phyloP scores from a whole-genome alignment of 208 protist species.

The Novymonas esmeraldas region DNA sequence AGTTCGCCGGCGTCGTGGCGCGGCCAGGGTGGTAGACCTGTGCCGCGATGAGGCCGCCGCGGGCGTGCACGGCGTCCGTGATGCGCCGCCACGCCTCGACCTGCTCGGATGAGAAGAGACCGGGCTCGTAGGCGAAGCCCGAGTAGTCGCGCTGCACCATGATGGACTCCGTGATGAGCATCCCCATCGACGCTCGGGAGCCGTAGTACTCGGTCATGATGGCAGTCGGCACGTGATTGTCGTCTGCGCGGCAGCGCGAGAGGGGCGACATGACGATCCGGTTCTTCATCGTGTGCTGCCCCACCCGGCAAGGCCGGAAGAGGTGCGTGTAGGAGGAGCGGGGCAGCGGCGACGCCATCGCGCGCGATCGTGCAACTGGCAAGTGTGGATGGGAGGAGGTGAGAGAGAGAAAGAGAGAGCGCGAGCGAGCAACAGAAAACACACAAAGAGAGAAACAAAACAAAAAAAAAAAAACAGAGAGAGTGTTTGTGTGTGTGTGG shows the following conservation, averaged over 20 bases:
- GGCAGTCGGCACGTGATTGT: conserved; percentile 43
- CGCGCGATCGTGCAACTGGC: not conserved
- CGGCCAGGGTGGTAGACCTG: conserved; percentile 64
- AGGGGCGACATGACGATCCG: conserved; percentile 53
- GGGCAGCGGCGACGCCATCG: not conserved
- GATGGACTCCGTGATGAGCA: conserved; percentile 71
- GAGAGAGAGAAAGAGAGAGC: not conserved
- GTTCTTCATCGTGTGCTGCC: conserved; percentile 41
- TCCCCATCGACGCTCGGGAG: conserved; percentile 50
- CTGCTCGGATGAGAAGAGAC: conserved; percentile 55
- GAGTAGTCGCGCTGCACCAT: conserved; percentile 47
- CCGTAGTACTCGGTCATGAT: conserved; percentile 58
- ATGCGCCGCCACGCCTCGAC: conserved; percentile 55
- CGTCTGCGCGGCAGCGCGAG: conserved; percentile 53
- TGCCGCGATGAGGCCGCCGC: conserved; percentile 48
- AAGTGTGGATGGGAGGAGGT: not conserved
- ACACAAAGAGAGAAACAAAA: not conserved
- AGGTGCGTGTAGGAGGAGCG: conserved; percentile 16
- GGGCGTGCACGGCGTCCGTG: conserved; percentile 65
- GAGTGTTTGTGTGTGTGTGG: no score
- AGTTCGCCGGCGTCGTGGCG: conserved; percentile 33
- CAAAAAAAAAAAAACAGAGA: no score
- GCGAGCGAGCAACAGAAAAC: not conserved
- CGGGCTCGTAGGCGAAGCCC: conserved; percentile 44
- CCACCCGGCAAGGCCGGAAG: conserved; percentile 38